Evolutionary conservation across 2,329 filamentous ascomycete species (phyloP), one percentile per base, ranked within the genome.

Genomic region (Daldinia sp.): DNA sequence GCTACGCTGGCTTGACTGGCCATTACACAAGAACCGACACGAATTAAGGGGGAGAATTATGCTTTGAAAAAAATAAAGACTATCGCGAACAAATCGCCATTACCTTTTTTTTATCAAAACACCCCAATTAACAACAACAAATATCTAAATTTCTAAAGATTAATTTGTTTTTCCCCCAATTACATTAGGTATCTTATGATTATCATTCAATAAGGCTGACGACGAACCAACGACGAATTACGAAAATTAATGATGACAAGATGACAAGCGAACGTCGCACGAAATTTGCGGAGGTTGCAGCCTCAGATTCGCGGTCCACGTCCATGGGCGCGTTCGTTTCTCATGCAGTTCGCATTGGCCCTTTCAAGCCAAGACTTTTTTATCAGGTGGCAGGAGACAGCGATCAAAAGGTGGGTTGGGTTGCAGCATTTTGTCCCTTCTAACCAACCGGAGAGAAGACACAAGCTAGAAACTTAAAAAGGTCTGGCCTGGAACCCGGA

Each of bases 1-100:
- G 79, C 78, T 30, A 81, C 70, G 67, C 80, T 82, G 54, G 72
- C 71, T 65, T 72, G 72, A 62, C 76, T 76, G 33, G 74, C 75
- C 75, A 76, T 77, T 60, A 65, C 66, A 63, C 50, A 58, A 46
- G 23, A 46, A 46, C 50, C 53, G 44, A 48, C 18, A 26, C n/a
- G 13, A n/a, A 18, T 30, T 18, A 15, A 7, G 26, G 15, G 28
- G 23, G 20, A 26, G 13, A 6, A 12, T 23, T 10, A 15, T 28
- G 37, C n/a, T 18, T 20, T 33, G 9, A 42, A 42, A 35, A 35
- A 35, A 35, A 35, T 33, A 33, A 35, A 35, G 28, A 41, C 35
- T 66, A 69, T 60, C 37, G 42, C 44, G 57, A 50, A 60, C 46
- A 46, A 44, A 65, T 53, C 60, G 66, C 67, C 69, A 71, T 69